Base-by-base conservation (phyloP, 2,329 filamentous ascomycete species). In the Cladobotryum mycophilum region DNA sequence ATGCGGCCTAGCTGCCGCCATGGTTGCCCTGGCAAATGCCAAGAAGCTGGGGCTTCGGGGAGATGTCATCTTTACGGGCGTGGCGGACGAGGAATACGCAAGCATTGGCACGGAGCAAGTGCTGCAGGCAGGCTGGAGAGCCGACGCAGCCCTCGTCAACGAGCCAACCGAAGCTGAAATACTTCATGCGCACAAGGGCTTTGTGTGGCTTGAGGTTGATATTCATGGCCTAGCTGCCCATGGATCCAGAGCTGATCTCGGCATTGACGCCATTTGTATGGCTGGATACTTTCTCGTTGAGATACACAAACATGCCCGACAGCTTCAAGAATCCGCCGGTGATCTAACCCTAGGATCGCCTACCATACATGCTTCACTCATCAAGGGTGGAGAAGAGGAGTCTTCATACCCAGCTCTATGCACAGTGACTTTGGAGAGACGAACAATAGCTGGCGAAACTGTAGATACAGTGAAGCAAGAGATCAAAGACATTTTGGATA, bases 81-180 rank as follows among this genome's bases (percentile, higher is more conserved):
- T 81, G 3, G 72, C 77, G 0, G 78, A 81, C 41, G 77, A 81
- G 48, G 78, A 81, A 54, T 69, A 68, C 40, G 59, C 64, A 4
- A 78, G 74, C 25, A 72, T 74, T 11, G 78, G 78, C 1, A 81
- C 77, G 0, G 70, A 73, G 51, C 67, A 79, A 38, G 55, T 80
- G 0, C 58, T 81, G 1, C 64, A 63, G 11, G 74, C 75, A 2
- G 78, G 77, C 1, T 81, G 76, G 77, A 65, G 65, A 30, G 75
- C 78, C 1, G 76, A 80, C 49, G 76, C 64, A 0, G 78, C 77
- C 5, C 61, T 81, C 1, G 68, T 80, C 2, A 67, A 63, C 1
- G 76, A 79, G 49, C 73, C 76, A 0, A 79, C 74, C 0, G 60
- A 65, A 42, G 59, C 72, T 3, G 64, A 66, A 1, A 68, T 79